These are phyloP conservation scores for Drechslera avenae DNA, from an alignment of 2,329 filamentous ascomycete species.

Conservation along the genomic window DNA sequence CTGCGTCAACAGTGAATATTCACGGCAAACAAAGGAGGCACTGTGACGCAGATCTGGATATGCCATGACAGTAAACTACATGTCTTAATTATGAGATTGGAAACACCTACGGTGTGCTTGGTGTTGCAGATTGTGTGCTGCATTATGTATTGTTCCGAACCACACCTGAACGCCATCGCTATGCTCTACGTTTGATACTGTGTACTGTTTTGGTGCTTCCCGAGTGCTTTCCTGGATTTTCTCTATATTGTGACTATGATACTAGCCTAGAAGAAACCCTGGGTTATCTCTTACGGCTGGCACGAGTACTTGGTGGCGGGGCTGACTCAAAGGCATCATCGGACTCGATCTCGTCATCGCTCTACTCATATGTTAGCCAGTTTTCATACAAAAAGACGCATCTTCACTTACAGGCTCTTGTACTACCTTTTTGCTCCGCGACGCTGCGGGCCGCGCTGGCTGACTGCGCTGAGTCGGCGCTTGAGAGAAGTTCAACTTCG, in stretches of 20 bases:
- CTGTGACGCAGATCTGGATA: too few relatives aligned
- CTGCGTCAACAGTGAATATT: background rate
- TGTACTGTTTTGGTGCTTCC: background rate
- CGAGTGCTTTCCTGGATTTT: background rate
- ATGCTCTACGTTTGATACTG: slow-evolving; percentile 9
- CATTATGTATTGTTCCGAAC: background rate
- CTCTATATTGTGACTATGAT: background rate
- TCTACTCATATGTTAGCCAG: slow-evolving; percentile 30
- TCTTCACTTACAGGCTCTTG: slow-evolving; percentile 48
- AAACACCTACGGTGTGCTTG: background rate
- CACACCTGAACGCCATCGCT: slow-evolving; percentile 31
- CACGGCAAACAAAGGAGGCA: too few relatives aligned
- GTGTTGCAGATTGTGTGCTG: background rate
- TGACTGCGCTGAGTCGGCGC: slow-evolving; percentile 43
- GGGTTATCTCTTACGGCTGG: slow-evolving; percentile 33
- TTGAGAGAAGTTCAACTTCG: slow-evolving; percentile 52
- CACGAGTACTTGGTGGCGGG: slow-evolving; percentile 26
- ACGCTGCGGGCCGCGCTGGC: slow-evolving; percentile 27
- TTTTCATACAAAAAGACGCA: background rate
- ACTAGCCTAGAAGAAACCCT: too few relatives aligned
- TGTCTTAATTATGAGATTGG: background rate
- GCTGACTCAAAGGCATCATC: slow-evolving; percentile 49
- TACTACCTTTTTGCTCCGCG: slow-evolving; percentile 35
- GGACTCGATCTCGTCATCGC: slow-evolving; percentile 51
- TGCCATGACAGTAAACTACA: background rate